Evolutionary conservation across 2,329 filamentous ascomycete genomes (phyloP), one percentile per base, ranked within the genome.

Genomic region (Fusarium sp.): DNA sequence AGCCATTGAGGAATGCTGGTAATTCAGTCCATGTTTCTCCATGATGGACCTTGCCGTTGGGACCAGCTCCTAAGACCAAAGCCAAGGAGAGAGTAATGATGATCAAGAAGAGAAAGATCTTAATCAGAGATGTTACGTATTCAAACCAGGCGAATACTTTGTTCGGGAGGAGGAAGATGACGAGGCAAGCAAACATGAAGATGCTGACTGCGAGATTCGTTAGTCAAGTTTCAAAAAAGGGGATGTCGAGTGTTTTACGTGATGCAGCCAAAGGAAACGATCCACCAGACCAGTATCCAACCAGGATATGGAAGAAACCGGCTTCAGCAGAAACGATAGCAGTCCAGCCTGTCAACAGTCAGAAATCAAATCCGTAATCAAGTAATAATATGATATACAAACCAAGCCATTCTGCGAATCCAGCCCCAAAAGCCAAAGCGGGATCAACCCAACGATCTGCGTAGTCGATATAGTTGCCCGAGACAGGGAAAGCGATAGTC

Each of bases 401-500:
- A 66, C 67, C 66, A 31, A 70, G 63, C 66, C 59, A 70, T 29
- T 70, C 63, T 21, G 66, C 66, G n/a, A 71, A 69, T 15, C 68
- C 68, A 13, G 68, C 68, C 6, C 66, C 55, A 25, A 70, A 70
- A 2, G 66, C 66, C 31, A 67, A 29, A 6, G 66, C 54, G 7
- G 66, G 66, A 17, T 66, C 63, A 14, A 70, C 60, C 60, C 63
- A 68, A 9, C 63, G 58, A 29, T 63, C 60, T 7, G 63, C 63
- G 27, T 63, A 71, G n/a, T 69, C 68, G 39, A 69, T 65, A 23
- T 61, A 69, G 35, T 67, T 70, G 0, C 66, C 66, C 11, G 63
- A 70, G 11, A 58, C 55, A 29, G 66, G 66, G 11, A 70, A 70
- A 2, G 59, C 57, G 36, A 69, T 67, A 1, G 67, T 69, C 66